Evolutionary conservation across 208 protist genomes (phyloP).

Genomic region (Leishmania mexicana): DNA sequence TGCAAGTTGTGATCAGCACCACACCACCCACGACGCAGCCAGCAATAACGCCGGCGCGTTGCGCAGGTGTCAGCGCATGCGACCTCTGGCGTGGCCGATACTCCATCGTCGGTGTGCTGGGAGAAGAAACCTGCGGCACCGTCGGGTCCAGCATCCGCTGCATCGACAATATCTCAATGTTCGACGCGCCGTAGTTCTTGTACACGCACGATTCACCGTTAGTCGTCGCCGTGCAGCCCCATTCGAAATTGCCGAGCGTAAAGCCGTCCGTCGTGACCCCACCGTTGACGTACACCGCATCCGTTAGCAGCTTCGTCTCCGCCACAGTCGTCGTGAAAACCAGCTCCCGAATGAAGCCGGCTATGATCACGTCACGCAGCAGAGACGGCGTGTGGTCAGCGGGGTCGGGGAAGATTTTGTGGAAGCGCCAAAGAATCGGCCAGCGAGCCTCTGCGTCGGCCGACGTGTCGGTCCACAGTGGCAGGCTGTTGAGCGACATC

Average conservation of each 20-base stretch:
- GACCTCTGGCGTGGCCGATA: constrained; percentile 14
- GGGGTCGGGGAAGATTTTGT: constrained; percentile 5
- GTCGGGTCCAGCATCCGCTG: constrained; percentile 31
- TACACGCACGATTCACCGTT: constrained; percentile 13
- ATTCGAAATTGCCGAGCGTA: constrained; percentile 3
- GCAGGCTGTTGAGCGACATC: constrained; percentile 44
- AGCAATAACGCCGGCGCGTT: constrained; percentile 37
- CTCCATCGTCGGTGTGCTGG: constrained; percentile 35
- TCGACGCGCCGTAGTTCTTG: constrained; percentile 54
- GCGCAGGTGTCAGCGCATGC: constrained; percentile 9
- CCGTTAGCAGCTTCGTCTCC: constrained; percentile 21
- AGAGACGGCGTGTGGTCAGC: not conserved
- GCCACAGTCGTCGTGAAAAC: constrained; percentile 10
- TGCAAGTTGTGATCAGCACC: not conserved
- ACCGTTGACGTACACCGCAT: not conserved
- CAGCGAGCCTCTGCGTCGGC: constrained; percentile 9
- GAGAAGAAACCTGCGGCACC: constrained; percentile 2
- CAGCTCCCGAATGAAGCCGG: constrained; percentile 15
- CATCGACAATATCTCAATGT: constrained; percentile 32
- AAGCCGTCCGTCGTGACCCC: not conserved
- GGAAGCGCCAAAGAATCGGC: constrained; percentile 23
- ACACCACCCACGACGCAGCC: constrained; percentile 15
- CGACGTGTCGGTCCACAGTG: constrained; percentile 41
- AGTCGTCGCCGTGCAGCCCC: not conserved
- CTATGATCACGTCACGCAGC: not conserved